Percentiles rank a stretch among this genome's conserved stretches.
Conservation (phyloP, 345 rosid genomes). For the Brassica incana region DNA sequence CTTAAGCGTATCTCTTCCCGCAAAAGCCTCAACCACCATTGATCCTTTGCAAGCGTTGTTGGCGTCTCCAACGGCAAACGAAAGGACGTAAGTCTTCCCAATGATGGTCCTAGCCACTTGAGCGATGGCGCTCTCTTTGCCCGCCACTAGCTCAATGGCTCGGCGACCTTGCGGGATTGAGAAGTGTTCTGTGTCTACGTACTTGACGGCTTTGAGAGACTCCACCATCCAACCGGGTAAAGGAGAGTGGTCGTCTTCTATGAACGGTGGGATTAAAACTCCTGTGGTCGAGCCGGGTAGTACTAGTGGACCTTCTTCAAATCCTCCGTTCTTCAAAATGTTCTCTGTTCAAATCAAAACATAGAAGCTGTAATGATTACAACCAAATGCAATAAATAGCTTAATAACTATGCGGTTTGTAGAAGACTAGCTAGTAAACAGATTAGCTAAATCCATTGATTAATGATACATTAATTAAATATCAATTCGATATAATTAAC, state of each 20-base stretch:
- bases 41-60: constrained; percentile 75
- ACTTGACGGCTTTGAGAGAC: constrained; percentile 90
- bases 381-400: too few species aligned
- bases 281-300: constrained; percentile 70
- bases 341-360: constrained; percentile 48
- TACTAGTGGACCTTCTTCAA: constrained; percentile 79
- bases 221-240: constrained; percentile 85
- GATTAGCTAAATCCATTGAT: too few species aligned
- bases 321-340: constrained; percentile 68
- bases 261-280: constrained; percentile 74
- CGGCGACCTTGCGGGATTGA: constrained; percentile 65
- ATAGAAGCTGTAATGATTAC: not conserved
- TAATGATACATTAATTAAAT: too few species aligned
- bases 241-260: constrained; percentile 80
- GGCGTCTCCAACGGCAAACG: constrained; percentile 74
- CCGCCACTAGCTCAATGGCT: constrained; percentile 80
- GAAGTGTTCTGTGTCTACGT: constrained; percentile 68
- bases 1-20: constrained; percentile 54
- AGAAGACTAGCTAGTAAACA: too few species aligned
- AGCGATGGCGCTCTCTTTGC: constrained; percentile 83
- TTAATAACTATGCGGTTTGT: too few species aligned
- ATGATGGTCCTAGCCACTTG: constrained; percentile 61
- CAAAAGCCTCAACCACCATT: constrained; percentile 77
- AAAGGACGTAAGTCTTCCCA: constrained; percentile 55
- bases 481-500: too few species aligned